phyloP scores from a whole-genome alignment of 164 flowering plant species.

The Akebia trifoliata region DNA sequence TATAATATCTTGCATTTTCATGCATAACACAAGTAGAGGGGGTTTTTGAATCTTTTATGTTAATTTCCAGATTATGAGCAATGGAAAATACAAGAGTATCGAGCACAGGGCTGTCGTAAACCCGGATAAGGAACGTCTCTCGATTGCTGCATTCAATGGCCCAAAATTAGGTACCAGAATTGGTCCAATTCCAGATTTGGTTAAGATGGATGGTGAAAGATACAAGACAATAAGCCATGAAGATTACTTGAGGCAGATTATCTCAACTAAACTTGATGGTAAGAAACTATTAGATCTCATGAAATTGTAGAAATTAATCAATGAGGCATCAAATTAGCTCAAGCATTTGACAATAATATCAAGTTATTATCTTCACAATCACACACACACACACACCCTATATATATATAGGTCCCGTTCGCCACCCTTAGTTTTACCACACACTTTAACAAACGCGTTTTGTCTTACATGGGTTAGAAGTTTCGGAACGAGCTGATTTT shows the following conservation, averaged over 20 bases:
- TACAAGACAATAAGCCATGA: slow-evolving; percentile 22
- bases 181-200: slow-evolving; percentile 32
- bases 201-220: slow-evolving; percentile 8
- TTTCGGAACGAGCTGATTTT: no score
- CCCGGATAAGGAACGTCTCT: slow-evolving; percentile 34
- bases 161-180: slow-evolving; percentile 17
- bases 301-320: slow-evolving; percentile 6
- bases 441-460: no score
- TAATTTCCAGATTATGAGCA: slow-evolving; percentile 44
- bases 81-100: slow-evolving; percentile 43
- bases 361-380: no score
- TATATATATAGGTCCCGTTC: no score
- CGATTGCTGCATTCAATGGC: slow-evolving; percentile 41
- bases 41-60: background rate
- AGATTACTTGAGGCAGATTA: slow-evolving; percentile 16
- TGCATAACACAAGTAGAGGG: no score
- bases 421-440: no score
- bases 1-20: background rate
- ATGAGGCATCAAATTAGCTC: background rate
- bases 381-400: no score
- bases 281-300: slow-evolving; percentile 14
- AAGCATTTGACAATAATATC: no score
- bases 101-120: slow-evolving; percentile 51
- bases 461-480: no score
- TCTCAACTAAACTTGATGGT: slow-evolving; percentile 18